A percentile compares a stretch with the other conserved stretches of the same genome.
Conservation (phyloP, 768 basidiomycete species). For the Holtermanniella nyarrowii region DNA sequence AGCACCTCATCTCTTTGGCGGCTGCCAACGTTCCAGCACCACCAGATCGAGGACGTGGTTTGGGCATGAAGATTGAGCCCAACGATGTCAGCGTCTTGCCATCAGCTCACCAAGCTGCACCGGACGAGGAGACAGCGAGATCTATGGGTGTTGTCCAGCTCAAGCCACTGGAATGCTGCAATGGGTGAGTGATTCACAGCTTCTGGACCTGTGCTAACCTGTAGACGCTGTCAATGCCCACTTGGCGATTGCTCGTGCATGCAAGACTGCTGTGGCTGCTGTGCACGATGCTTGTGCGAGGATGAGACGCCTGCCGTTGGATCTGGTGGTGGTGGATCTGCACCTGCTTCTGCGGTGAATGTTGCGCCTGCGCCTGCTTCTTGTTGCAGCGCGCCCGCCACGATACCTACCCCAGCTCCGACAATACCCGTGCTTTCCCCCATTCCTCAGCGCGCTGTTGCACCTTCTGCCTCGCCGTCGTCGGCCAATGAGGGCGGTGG, state of each 20-base stretch:
- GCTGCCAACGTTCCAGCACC: conserved; percentile 26
- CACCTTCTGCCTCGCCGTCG: not conserved
- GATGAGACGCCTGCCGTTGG: conserved; percentile 9
- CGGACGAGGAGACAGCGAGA: conserved; percentile 25
- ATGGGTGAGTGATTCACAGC: conserved; percentile 16
- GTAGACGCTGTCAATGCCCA: conserved; percentile 33
- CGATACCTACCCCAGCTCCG: no score
- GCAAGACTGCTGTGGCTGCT: conserved; percentile 40
- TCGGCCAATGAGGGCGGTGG: not conserved
- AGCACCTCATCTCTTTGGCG: conserved; percentile 27
- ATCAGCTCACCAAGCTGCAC: conserved; percentile 6
- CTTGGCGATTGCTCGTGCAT: conserved; percentile 37
- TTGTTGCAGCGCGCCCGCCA: conserved; percentile 2
- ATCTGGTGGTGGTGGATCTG: conserved; percentile 13
- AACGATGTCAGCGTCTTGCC: conserved; percentile 32
- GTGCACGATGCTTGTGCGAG: conserved; percentile 31
- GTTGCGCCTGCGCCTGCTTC: not conserved
- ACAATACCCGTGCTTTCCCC: not conserved
- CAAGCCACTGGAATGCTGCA: conserved; percentile 39
- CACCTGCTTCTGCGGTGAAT: not conserved
- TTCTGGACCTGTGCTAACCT: not conserved
- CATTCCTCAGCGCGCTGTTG: not conserved
- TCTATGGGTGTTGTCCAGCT: conserved; percentile 29
- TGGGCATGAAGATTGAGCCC: conserved; percentile 12
- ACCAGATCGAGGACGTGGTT: not conserved